Percentiles rank a stretch among this genome's conserved stretches.
Conservation (phyloP, 78 protist species). For the Emiliania huxleyi region DNA sequence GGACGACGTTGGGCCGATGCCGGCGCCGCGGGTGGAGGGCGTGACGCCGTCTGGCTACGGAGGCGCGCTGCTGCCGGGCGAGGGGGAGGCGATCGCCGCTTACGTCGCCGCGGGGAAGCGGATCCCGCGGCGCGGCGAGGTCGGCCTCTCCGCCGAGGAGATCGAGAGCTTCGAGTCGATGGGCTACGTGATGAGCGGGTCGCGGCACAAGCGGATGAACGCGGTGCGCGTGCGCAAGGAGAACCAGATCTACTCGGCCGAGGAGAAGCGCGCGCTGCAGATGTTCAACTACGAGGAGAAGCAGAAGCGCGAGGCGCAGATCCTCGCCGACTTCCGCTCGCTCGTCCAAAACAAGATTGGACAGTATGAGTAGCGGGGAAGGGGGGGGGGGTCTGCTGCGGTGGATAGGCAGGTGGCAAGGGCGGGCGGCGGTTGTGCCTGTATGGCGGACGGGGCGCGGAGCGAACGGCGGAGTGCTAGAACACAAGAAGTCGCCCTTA, state of each 20-base stretch:
- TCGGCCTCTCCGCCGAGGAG: constrained; percentile 81
- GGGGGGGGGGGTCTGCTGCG: too few species aligned
- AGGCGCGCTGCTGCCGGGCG: constrained; percentile 81
- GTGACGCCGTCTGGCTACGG: not conserved
- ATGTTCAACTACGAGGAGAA: constrained; percentile 80
- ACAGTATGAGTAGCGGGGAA: too few species aligned
- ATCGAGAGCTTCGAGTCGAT: constrained; percentile 72
- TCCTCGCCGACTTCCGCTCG: constrained; percentile 67
- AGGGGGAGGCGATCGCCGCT: constrained; percentile 81
- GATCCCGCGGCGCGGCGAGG: constrained; percentile 94
- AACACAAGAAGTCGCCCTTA: too few species aligned
- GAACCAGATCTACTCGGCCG: constrained; percentile 77
- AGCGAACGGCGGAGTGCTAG: too few species aligned
- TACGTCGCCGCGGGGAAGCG: constrained; percentile 83
- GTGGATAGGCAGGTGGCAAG: too few species aligned
- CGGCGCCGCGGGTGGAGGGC: not conserved
- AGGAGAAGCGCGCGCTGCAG: constrained; percentile 77
- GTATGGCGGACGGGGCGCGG: too few species aligned
- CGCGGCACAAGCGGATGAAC: constrained; percentile 87
- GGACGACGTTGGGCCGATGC: constrained; percentile 34
- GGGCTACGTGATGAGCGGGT: constrained; percentile 93
- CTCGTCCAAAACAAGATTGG: not conserved
- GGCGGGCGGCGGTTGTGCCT: too few species aligned
- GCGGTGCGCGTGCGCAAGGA: constrained; percentile 95
- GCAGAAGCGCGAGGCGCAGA: constrained; percentile 51